These are phyloP conservation scores for Boletales sp. DNA, from an alignment of 768 basidiomycete genomes.

Conservation along the genomic window DNA sequence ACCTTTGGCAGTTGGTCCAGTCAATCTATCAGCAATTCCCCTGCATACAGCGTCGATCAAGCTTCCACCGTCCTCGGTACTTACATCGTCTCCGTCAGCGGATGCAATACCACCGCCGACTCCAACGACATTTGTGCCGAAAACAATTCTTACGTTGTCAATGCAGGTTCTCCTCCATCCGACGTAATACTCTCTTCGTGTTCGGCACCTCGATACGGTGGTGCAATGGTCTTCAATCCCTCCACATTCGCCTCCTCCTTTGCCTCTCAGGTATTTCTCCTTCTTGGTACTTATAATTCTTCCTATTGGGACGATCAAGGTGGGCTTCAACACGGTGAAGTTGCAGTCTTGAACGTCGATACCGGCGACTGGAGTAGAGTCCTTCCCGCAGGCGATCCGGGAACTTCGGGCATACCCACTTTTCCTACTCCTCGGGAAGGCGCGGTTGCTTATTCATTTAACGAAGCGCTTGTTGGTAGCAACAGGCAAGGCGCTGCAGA, in stretches of 20 bases:
- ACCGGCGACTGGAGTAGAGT: conserved; percentile 69
- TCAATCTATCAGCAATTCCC: conserved; percentile 36
- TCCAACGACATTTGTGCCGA: conserved; percentile 52
- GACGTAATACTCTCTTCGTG: conserved; percentile 46
- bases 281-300: conserved; percentile 64
- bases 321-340: conserved; percentile 64
- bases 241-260: conserved; percentile 47
- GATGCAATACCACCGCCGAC: conserved; percentile 48
- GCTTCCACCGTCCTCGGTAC: conserved; percentile 57
- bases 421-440: conserved; percentile 73
- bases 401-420: conserved; percentile 35
- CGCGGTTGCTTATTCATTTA: conserved; percentile 58
- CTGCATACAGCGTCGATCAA: conserved; percentile 37
- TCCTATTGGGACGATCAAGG: conserved; percentile 65
- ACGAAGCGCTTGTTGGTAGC: conserved; percentile 52
- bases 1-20: conserved; percentile 60
- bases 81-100: conserved; percentile 54
- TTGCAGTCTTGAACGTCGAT: conserved; percentile 61
- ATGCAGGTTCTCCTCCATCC: conserved; percentile 19
- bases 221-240: conserved; percentile 56
- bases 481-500: conserved; percentile 52
- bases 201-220: conserved; percentile 62
- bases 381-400: conserved; percentile 73
- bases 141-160: conserved; percentile 54
- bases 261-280: conserved; percentile 59